Base-by-base conservation (phyloP, 2,329 filamentous ascomycete species). In the Aspergillus hiratsukae region DNA sequence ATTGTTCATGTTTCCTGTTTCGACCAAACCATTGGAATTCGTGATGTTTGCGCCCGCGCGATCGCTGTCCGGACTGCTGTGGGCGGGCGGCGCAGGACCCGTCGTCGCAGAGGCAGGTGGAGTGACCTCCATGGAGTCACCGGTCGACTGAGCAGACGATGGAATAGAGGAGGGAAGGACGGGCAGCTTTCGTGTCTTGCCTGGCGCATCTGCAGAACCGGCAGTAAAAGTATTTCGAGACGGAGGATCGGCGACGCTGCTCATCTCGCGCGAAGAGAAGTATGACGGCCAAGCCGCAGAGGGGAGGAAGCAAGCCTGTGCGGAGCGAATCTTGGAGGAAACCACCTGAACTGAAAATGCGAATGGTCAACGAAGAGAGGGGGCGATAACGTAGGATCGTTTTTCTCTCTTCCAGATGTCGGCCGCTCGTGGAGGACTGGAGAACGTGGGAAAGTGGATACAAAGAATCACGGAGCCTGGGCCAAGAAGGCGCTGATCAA, bases 41-140 rank as follows among this genome's bases (percentile, higher is more conserved):
- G 53, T 67, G 53, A 63, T 72, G 56, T 69, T 69, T 51, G 67
- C 68, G 57, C 62, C 63, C 37, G 66, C 66, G 56, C 76, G 77
- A 58, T 83, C 81, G 56, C 72, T 71, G 54, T 78, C 78, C 4
- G 80, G 76, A 62, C 77, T 81, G 66, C 71, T 78, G 59, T 78
- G 72, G 51, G 75, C 66, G 25, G 80, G 78, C 51, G 79, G 79
- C 25, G 76, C 77, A 37, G 58, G 57, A 31, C 61, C 63, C 76
- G 81, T 80, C 49, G 76, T 72, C 23, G 71, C 63, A 40, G 75
- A 70, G 56, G 76, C 68, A 46, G 79, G 73, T 46, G 80, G 78
- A 55, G 80, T 80, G 52, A 81, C 74, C 56, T 84, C 81, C 81
- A 84, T 85, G 54, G 79, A 76, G 61, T 83, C 81, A 55, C 75